Conservation (phyloP, 768 basidiomycete species). For the Lactifluus piperatus region DNA sequence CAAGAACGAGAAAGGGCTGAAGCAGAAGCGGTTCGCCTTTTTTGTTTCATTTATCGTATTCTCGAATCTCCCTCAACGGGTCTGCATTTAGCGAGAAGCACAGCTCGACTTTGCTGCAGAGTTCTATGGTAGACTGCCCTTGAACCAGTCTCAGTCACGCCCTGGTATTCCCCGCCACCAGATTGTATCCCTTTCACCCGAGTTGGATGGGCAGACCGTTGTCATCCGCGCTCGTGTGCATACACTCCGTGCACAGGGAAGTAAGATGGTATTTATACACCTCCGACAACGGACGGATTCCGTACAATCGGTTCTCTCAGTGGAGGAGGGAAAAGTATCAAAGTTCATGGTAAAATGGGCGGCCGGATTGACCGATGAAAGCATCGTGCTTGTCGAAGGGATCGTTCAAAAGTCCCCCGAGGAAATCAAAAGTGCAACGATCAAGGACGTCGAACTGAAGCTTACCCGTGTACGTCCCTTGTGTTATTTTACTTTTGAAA, state of each 20-base stretch:
- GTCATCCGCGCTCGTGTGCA: conserved; percentile 86
- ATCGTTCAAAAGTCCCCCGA: conserved; percentile 68
- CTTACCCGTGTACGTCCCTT: conserved; percentile 55
- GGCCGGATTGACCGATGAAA: conserved; percentile 68
- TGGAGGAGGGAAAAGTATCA: conserved; percentile 68
- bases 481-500: neutral
- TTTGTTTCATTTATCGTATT: neutral
- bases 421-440: conserved; percentile 84
- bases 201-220: conserved; percentile 63
- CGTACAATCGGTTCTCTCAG: conserved; percentile 76
- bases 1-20: conserved; percentile 58
- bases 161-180: conserved; percentile 49
- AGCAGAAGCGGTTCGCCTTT: conserved; percentile 46
- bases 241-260: conserved; percentile 85
- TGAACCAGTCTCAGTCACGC: conserved; percentile 87
- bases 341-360: conserved; percentile 98
- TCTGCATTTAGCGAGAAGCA: conserved; percentile 4
- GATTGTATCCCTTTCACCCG: conserved; percentile 53
- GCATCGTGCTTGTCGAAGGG: conserved; percentile 87
- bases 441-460: conserved; percentile 82
- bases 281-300: conserved; percentile 82
- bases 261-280: conserved; percentile 91
- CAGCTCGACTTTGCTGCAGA: conserved; percentile 64
- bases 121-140: conserved; percentile 80
- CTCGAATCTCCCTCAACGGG: neutral